Conservation (phyloP, 768 basidiomycete species). For the Amylocystis lapponica region DNA sequence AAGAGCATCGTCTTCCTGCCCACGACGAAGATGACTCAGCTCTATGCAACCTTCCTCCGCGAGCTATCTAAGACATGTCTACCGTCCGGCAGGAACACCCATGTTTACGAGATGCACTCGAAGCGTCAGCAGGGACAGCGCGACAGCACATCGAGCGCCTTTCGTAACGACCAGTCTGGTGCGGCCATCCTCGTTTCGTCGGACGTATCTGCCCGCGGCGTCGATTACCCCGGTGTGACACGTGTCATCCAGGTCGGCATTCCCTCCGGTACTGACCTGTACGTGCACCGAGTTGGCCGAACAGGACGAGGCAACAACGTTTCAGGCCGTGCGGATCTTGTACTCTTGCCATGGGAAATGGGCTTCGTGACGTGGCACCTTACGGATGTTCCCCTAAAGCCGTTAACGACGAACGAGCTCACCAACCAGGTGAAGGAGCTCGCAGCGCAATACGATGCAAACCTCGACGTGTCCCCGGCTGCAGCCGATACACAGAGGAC, state of each 20-base stretch:
- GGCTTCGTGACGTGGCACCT: constrained; percentile 61
- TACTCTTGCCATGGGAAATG: constrained; percentile 76
- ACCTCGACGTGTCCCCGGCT: constrained; percentile 22
- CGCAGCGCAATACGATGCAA: constrained; percentile 42
- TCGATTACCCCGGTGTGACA: constrained; percentile 86
- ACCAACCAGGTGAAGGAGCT: constrained; percentile 39
- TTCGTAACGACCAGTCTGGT: constrained; percentile 46
- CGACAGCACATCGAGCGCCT: constrained; percentile 48
- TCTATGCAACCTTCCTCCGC: constrained; percentile 60
- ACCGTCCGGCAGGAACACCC: constrained; percentile 46
- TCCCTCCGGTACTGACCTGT: constrained; percentile 62
- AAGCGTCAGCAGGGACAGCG: constrained; percentile 59
- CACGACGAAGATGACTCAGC: constrained; percentile 80
- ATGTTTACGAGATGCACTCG: constrained; percentile 79
- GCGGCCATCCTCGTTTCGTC: constrained; percentile 74
- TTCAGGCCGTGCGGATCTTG: constrained; percentile 68
- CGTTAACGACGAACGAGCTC: constrained; percentile 45
- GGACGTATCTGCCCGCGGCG: constrained; percentile 83
- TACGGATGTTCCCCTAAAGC: constrained; percentile 62
- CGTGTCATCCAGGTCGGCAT: constrained; percentile 90
- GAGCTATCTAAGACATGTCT: constrained; percentile 39
- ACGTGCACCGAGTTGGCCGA: constrained; percentile 82
- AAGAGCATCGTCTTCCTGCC: constrained; percentile 82
- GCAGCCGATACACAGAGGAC: background rate
- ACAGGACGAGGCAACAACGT: constrained; percentile 63